phyloP scores from a whole-genome alignment of 495 filamentous ascomycete species.

The Xylaria nigripes region DNA sequence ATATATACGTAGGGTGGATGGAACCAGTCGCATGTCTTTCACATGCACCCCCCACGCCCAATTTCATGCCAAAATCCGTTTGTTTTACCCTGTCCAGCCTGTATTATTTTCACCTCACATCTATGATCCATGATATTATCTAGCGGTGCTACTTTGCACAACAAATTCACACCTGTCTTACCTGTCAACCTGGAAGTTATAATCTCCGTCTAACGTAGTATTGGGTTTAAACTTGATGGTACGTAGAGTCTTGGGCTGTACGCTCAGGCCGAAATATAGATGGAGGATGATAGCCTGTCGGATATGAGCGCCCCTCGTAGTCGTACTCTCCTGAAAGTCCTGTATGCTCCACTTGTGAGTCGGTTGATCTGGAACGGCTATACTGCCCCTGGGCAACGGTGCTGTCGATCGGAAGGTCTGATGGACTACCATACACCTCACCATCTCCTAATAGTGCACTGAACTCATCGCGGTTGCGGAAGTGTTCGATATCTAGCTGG shows the following conservation, averaged over 20 bases:
- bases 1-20: too few species aligned
- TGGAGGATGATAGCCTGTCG: slow-evolving; percentile 11
- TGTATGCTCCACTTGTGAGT: not conserved
- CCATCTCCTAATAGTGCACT: slow-evolving; percentile 65
- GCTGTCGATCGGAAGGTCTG: slow-evolving; percentile 48
- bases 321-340: not conserved
- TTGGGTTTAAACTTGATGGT: not conserved
- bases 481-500: slow-evolving; percentile 70
- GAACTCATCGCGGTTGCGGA: slow-evolving; percentile 67
- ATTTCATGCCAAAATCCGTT: not conserved
- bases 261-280: not conserved
- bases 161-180: slow-evolving; percentile 2
- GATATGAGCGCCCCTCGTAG: slow-evolving; percentile 5
- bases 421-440: slow-evolving; percentile 47
- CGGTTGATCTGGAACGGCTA: not conserved
- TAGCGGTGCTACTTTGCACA: not conserved
- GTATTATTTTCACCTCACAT: not conserved
- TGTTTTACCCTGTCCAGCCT: not conserved
- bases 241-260: not conserved
- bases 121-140: not conserved
- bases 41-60: not conserved
- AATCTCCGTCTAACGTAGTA: too few species aligned
- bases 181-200: too few species aligned
- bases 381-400: slow-evolving; percentile 36
- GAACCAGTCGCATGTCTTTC: not conserved